Percentiles rank a stretch among this genome's conserved stretches.
phyloP scores from a whole-genome alignment of 1,284 basidiomycete genomes.

The Fomes fomentarius region DNA sequence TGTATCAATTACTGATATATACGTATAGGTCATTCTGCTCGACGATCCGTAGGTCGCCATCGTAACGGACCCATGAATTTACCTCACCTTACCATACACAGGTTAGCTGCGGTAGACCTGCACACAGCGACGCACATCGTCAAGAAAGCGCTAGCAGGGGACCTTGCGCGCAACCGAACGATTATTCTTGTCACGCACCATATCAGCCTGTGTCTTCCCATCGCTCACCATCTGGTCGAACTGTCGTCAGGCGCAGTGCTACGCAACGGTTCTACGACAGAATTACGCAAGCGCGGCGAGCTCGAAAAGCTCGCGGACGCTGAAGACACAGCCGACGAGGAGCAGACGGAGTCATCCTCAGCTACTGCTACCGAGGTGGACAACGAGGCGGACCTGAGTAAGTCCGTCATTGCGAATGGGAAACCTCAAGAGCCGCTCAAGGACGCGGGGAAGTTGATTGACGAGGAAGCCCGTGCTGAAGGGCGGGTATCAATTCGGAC shows the following conservation, averaged over 20 bases:
- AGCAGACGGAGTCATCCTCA: constrained; percentile 21
- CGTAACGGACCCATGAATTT: background rate
- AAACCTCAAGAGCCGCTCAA: constrained; percentile 16
- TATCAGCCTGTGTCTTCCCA: constrained; percentile 69
- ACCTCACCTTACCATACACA: constrained; percentile 35
- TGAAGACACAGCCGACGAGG: constrained; percentile 44
- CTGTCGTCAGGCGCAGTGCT: constrained; percentile 62
- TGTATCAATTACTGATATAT: too few species aligned
- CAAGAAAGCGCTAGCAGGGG: constrained; percentile 62
- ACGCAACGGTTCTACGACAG: constrained; percentile 58
- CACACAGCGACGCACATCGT: constrained; percentile 82
- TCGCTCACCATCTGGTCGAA: constrained; percentile 69
- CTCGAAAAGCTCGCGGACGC: constrained; percentile 53
- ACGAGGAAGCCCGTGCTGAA: constrained; percentile 66
- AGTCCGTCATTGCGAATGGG: constrained; percentile 2
- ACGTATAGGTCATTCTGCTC: constrained; percentile 69
- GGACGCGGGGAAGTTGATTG: constrained; percentile 56
- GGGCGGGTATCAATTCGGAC: constrained; percentile 62
- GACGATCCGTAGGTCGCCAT: constrained; percentile 73
- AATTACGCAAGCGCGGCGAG: constrained; percentile 55
- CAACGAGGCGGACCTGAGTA: constrained; percentile 44
- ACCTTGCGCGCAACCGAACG: constrained; percentile 67
- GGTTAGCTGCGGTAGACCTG: constrained; percentile 88
- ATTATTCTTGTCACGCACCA: constrained; percentile 89
- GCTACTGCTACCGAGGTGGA: constrained; percentile 30